Evolutionary conservation across 345 rosid species (phyloP).

Genomic region (Clausena lansium): DNA sequence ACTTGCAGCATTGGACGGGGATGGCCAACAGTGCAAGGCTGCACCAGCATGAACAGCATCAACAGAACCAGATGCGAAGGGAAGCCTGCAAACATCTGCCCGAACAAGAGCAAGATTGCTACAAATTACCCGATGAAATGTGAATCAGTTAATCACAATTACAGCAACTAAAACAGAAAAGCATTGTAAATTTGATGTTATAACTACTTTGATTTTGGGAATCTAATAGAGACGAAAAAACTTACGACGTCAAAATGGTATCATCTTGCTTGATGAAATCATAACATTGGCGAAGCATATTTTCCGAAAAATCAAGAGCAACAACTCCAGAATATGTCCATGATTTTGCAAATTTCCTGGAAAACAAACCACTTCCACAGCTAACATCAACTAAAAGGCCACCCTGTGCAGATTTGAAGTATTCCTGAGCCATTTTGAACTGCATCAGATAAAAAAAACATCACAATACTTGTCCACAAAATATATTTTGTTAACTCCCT

Average conservation of each 20-base stretch:
- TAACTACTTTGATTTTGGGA: neutral
- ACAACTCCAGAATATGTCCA: conserved; percentile 71
- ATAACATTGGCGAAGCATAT: conserved; percentile 91
- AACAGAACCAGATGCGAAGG: conserved; percentile 74
- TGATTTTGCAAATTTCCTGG: conserved; percentile 80
- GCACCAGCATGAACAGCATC: conserved; percentile 98
- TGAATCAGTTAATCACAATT: conserved; percentile 16
- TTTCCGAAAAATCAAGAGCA: conserved; percentile 95
- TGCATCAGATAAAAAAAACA: conserved; percentile 33
- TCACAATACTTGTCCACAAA: neutral
- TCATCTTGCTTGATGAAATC: conserved; percentile 71
- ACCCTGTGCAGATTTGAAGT: conserved; percentile 70
- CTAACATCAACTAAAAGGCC: conserved; percentile 91
- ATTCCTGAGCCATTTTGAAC: conserved; percentile 94
- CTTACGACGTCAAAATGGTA: conserved; percentile 41
- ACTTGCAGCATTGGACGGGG: conserved; percentile 88
- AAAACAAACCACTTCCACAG: conserved; percentile 94
- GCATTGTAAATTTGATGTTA: neutral
- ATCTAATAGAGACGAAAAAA: conserved; percentile 3
- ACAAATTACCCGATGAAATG: conserved; percentile 20
- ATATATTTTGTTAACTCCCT: neutral
- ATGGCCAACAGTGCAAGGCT: conserved; percentile 95
- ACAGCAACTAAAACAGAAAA: neutral
- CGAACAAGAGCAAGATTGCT: conserved; percentile 89
- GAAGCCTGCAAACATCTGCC: conserved; percentile 90